A percentile compares a stretch with the other conserved stretches of the same genome.
phyloP scores from a whole-genome alignment of 352 stramenopile genomes.

The Phytopythium helicoides region DNA sequence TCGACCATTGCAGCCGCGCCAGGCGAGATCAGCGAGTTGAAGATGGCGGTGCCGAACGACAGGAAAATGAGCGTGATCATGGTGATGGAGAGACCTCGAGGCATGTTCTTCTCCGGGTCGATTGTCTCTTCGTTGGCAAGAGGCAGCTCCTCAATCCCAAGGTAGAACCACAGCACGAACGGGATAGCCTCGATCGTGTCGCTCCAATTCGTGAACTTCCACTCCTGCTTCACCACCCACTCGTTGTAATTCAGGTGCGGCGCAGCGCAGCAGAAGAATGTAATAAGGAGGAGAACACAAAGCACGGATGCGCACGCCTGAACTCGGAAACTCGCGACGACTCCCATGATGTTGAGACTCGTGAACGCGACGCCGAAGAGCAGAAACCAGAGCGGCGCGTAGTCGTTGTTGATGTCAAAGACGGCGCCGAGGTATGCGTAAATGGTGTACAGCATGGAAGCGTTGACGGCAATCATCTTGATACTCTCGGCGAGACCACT shows the following conservation, averaged over 20 bases:
- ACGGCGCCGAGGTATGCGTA: slow-evolving; percentile 47
- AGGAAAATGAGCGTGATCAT: slow-evolving; percentile 51
- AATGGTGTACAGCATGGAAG: slow-evolving; percentile 42
- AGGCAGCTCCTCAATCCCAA: slow-evolving; percentile 70
- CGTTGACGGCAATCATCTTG: slow-evolving; percentile 54
- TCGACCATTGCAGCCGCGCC: slow-evolving; percentile 39
- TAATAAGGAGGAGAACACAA: slow-evolving; percentile 39
- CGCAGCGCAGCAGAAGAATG: slow-evolving; percentile 52
- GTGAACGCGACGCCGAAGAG: slow-evolving; percentile 52
- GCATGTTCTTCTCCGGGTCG: slow-evolving; percentile 67
- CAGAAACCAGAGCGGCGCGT: slow-evolving; percentile 41
- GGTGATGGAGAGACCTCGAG: slow-evolving; percentile 42
- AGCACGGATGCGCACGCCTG: slow-evolving; percentile 47
- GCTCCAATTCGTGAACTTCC: slow-evolving; percentile 40
- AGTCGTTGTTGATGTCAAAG: slow-evolving; percentile 30
- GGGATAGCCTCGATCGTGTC: slow-evolving; percentile 53
- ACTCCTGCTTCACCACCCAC: slow-evolving; percentile 52
- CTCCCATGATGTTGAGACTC: slow-evolving; percentile 42
- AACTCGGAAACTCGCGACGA: slow-evolving; percentile 57
- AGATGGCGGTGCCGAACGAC: slow-evolving; percentile 57
- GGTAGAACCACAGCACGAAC: slow-evolving; percentile 72
- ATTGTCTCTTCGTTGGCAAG: slow-evolving; percentile 72
- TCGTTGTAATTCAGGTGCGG: slow-evolving; percentile 47
- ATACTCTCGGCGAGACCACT: slow-evolving; percentile 45
- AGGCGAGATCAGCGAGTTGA: slow-evolving; percentile 51